These are phyloP conservation scores for Oryza nivara DNA, from an alignment of 176 grass and related monocot genomes.

Conservation along the genomic window DNA sequence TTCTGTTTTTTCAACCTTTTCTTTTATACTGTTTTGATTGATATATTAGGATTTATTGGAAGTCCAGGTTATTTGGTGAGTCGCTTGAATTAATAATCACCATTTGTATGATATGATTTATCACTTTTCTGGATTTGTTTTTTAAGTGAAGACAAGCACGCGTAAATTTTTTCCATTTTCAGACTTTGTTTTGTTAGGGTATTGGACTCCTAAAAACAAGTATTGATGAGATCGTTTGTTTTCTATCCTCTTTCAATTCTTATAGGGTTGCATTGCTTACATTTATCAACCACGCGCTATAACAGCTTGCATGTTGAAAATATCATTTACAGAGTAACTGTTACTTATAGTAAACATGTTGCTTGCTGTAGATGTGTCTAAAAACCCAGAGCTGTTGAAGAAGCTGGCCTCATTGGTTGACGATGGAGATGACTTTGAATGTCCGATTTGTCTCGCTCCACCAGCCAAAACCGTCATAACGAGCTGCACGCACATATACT, in stretches of 20 bases:
- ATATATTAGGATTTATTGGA: conserved; percentile 5
- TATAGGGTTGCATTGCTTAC: neutral
- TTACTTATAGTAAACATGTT: conserved; percentile 36
- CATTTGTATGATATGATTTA: neutral
- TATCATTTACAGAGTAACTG: neutral
- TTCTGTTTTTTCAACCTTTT: neutral
- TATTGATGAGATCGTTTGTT: neutral
- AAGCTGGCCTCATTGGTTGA: conserved; percentile 81
- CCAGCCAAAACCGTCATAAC: conserved; percentile 84
- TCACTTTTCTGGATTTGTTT: neutral
- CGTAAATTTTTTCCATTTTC: neutral
- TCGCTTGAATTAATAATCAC: neutral
- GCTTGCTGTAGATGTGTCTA: conserved; percentile 72
- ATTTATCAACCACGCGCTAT: conserved; percentile 7
- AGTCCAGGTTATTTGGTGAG: neutral
- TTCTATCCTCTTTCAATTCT: neutral
- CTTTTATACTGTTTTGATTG: neutral
- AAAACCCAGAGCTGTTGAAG: conserved; percentile 78
- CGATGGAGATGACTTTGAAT: conserved; percentile 96
- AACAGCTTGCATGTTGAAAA: neutral
- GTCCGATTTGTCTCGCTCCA: conserved; percentile 89
- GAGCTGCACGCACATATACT: conserved; percentile 89
- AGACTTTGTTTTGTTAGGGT: neutral
- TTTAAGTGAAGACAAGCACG: neutral
- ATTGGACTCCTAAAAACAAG: neutral